Evolutionary conservation across 371 early-diverging fungal species (phyloP).

Genomic region (Paraphysoderma sedebokerense): DNA sequence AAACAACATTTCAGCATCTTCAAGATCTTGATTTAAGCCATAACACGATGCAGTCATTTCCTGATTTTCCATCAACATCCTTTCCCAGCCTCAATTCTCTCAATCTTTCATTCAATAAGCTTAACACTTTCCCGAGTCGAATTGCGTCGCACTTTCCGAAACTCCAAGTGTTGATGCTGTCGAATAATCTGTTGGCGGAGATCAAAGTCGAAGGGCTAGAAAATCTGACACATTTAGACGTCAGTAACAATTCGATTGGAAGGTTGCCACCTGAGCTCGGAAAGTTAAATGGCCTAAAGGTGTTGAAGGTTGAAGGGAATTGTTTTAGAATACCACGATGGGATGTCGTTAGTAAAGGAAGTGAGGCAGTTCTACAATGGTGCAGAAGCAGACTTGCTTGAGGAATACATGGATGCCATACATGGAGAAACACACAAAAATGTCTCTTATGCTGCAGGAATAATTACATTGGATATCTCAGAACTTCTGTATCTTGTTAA

Average conservation of each 20-base stretch:
- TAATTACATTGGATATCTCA: no score
- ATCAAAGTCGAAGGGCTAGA: conserved; percentile 32
- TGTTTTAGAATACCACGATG: conserved; percentile 14
- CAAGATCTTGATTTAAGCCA: conserved; percentile 29
- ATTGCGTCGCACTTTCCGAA: conserved; percentile 13
- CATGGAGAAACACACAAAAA: no score
- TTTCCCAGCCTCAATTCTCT: not conserved
- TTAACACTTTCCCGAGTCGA: conserved; percentile 7
- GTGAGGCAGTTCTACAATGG: not conserved
- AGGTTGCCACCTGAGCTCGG: conserved; percentile 34
- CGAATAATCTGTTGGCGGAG: conserved; percentile 33
- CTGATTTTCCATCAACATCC: not conserved
- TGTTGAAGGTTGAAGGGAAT: conserved; percentile 36
- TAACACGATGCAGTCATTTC: conserved; percentile 1
- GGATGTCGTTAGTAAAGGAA: not conserved
- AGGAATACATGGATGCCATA: no score
- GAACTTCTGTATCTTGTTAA: no score
- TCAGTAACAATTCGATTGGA: conserved; percentile 36
- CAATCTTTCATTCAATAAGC: not conserved
- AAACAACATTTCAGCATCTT: conserved; percentile 17
- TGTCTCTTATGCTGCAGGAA: no score
- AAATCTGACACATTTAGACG: conserved; percentile 39
- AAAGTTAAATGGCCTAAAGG: conserved; percentile 20
- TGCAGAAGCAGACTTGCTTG: not conserved
- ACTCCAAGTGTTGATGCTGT: conserved; percentile 42